A percentile compares a stretch with the other conserved stretches of the same genome.
Conservation (phyloP, 257 asterid species). For the Gentiana dahurica region DNA sequence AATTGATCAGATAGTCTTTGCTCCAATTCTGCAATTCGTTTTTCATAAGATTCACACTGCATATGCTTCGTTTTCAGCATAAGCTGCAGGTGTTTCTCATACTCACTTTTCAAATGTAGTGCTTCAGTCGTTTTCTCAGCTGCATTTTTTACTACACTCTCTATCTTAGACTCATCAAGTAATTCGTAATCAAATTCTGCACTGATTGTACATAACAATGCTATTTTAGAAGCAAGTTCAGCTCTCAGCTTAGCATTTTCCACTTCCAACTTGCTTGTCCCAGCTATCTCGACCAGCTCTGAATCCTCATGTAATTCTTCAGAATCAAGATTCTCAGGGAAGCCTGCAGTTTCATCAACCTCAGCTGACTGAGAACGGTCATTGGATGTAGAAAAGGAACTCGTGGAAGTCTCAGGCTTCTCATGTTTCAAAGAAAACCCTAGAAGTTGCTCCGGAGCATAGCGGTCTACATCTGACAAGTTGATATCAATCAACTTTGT, state of each 20-base stretch:
- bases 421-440: conserved; percentile 50
- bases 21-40: conserved; percentile 87
- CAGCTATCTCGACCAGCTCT: conserved; percentile 82
- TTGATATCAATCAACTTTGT: conserved; percentile 66
- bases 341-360: conserved; percentile 32
- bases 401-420: conserved; percentile 41
- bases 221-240: conserved; percentile 95
- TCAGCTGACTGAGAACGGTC: conserved; percentile 52
- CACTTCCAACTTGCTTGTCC: conserved; percentile 92
- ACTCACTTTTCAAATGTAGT: conserved; percentile 64
- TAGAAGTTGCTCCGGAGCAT: conserved; percentile 77
- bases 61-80: conserved; percentile 63
- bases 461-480: conserved; percentile 69
- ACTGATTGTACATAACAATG: conserved; percentile 59
- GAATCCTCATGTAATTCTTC: conserved; percentile 48
- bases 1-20: conserved; percentile 76
- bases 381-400: conserved; percentile 45
- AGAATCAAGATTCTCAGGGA: conserved; percentile 38
- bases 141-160: conserved; percentile 49
- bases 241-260: conserved; percentile 95
- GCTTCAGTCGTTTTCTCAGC: conserved; percentile 83
- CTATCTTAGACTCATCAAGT: conserved; percentile 52
- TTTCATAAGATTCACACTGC: conserved; percentile 87
- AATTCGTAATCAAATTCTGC: conserved; percentile 57
- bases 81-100: conserved; percentile 61